Evolutionary conservation across 306 rosid species (phyloP).

Genomic region (Leucaena leucocephala): DNA sequence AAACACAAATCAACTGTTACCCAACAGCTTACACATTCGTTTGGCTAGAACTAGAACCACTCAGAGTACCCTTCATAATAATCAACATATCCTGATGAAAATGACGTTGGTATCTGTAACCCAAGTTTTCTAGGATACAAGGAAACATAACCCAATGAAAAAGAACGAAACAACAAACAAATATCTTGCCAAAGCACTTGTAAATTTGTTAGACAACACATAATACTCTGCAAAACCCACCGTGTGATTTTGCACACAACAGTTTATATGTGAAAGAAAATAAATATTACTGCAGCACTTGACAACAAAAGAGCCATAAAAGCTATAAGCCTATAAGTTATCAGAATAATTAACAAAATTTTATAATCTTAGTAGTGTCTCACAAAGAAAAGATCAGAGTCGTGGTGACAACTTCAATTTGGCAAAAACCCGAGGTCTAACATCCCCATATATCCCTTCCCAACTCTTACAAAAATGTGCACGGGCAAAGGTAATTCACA

Average conservation of each 20-base stretch:
- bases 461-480: slow-evolving; percentile 34
- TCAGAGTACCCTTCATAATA: background rate
- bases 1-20: background rate
- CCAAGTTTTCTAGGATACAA: background rate
- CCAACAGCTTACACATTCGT: background rate
- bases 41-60: background rate
- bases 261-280: slow-evolving; percentile 32
- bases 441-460: slow-evolving; percentile 34
- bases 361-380: slow-evolving; percentile 31
- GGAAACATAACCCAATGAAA: background rate
- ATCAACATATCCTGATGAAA: background rate
- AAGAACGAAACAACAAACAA: background rate
- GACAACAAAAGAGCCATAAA: slow-evolving; percentile 38
- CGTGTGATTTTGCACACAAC: background rate
- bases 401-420: slow-evolving; percentile 43
- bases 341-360: slow-evolving; percentile 51
- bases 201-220: background rate
- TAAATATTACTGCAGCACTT: slow-evolving; percentile 24
- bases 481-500: slow-evolving; percentile 26
- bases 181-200: background rate
- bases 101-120: background rate
- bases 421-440: slow-evolving; percentile 19
- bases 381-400: slow-evolving; percentile 34
- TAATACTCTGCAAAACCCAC: background rate
- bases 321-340: slow-evolving; percentile 32